Conservation (phyloP, 805 yeast genomes). For the Wickerhamiella alocasiicola region DNA sequence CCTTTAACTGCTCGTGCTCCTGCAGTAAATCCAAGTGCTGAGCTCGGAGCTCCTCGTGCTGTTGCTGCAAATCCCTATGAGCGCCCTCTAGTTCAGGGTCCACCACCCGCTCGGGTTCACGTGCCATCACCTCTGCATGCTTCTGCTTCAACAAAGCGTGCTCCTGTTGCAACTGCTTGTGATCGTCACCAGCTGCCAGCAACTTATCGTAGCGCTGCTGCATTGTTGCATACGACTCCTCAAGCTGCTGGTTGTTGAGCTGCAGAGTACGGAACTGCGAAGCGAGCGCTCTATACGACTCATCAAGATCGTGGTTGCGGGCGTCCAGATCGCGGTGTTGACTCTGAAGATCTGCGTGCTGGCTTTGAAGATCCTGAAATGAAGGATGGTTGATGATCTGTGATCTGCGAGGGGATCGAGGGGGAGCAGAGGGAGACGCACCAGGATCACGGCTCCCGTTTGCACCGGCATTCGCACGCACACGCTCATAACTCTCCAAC, state of each 20-base stretch:
- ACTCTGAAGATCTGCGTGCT: not conserved
- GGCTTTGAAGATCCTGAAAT: not conserved
- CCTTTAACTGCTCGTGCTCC: not conserved
- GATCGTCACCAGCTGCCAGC: not conserved
- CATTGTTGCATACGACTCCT: not conserved
- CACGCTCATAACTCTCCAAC: not conserved
- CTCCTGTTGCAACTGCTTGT: not conserved
- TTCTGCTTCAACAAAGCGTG: too few relatives aligned
- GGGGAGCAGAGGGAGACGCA: not conserved
- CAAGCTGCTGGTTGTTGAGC: not conserved
- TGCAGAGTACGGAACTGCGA: not conserved
- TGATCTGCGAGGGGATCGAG: not conserved
- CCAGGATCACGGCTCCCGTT: not conserved
- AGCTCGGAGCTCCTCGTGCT: not conserved
- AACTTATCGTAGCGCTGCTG: slow-evolving; percentile 1
- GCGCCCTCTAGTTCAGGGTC: not conserved
- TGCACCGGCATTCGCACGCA: not conserved
- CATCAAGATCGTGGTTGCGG: not conserved
- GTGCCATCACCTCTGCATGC: too few relatives aligned
- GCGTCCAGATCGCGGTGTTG: not conserved
- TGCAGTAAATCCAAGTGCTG: not conserved
- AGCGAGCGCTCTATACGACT: not conserved
- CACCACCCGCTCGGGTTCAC: too few relatives aligned
- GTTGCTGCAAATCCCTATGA: not conserved
- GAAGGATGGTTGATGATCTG: not conserved